A percentile compares a stretch with the other conserved stretches of the same genome.
phyloP scores from a whole-genome alignment of 1,139 yeast genomes.

The Petasospora rhodanensis region DNA sequence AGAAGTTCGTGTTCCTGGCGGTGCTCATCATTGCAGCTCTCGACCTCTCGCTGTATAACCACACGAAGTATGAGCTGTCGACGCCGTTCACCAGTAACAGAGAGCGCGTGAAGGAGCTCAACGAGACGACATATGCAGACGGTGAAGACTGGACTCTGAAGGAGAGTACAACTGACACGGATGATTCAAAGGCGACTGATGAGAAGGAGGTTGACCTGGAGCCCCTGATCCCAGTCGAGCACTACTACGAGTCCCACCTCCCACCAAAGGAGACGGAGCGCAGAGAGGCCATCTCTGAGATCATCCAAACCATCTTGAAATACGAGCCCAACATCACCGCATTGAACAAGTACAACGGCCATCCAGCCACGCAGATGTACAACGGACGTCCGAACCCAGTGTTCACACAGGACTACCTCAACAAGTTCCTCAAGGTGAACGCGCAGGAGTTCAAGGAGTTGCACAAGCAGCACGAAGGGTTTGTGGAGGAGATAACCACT shows the following conservation, averaged over 20 bases:
- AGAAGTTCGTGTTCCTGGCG: too few relatives aligned
- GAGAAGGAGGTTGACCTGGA: background rate
- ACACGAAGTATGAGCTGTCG: too few relatives aligned
- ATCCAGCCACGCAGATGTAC: constrained; percentile 3
- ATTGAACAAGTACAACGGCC: constrained; percentile 3
- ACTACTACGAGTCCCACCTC: constrained; percentile 3
- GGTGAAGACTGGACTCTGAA: too few relatives aligned
- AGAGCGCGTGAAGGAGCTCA: too few relatives aligned
- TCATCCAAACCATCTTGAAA: constrained; percentile 2
- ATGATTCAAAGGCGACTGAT: too few relatives aligned
- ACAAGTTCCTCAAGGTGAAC: constrained; percentile 5
- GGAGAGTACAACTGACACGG: too few relatives aligned
- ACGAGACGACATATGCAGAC: too few relatives aligned
- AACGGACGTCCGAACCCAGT: constrained; percentile 4
- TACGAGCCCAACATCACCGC: constrained; percentile 4
- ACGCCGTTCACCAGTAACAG: too few relatives aligned
- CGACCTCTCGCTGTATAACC: too few relatives aligned
- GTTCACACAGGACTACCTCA: constrained; percentile 4
- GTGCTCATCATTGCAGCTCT: too few relatives aligned
- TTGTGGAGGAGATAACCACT: constrained; percentile 1
- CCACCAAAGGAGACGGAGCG: background rate
- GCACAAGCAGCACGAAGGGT: constrained; percentile 1
- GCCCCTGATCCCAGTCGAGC: constrained; percentile 1
- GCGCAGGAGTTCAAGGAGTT: constrained; percentile 1
- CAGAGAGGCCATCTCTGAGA: constrained; percentile 1